Conservation (phyloP, 2,329 filamentous ascomycete species). For the Coleophoma crateriformis region DNA sequence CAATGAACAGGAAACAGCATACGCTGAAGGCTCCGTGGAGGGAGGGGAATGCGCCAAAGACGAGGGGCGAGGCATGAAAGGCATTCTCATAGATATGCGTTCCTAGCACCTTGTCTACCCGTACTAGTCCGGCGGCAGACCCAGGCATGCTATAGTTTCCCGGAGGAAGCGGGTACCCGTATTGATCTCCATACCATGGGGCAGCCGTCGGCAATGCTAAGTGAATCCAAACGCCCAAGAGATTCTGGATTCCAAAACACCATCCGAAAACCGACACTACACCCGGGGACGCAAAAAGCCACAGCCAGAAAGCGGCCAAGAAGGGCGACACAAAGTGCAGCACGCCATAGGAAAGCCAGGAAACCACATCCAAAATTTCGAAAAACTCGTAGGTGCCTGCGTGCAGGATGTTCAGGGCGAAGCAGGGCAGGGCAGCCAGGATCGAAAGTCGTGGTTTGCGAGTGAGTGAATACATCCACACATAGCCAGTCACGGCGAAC, state of each 20-base stretch:
- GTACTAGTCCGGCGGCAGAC: slow-evolving; percentile 80
- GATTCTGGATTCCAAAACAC: slow-evolving; percentile 87
- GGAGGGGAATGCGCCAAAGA: slow-evolving; percentile 90
- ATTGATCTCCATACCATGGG: slow-evolving; percentile 92
- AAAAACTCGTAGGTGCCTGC: slow-evolving; percentile 66
- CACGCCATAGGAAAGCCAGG: slow-evolving; percentile 91
- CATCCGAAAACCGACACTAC: slow-evolving; percentile 79
- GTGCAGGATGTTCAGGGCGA: slow-evolving; percentile 69
- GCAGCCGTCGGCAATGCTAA: slow-evolving; percentile 86
- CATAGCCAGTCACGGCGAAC: slow-evolving; percentile 14
- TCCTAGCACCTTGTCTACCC: slow-evolving; percentile 80
- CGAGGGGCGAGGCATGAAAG: slow-evolving; percentile 83
- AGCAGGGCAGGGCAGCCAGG: slow-evolving; percentile 17
- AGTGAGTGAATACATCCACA: slow-evolving; percentile 21
- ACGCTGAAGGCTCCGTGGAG: slow-evolving; percentile 92
- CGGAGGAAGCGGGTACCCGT: slow-evolving; percentile 67
- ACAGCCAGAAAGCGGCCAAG: slow-evolving; percentile 71
- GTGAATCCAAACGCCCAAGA: slow-evolving; percentile 80
- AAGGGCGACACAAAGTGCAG: slow-evolving; percentile 83
- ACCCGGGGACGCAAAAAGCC: slow-evolving; percentile 81
- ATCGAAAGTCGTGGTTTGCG: slow-evolving; percentile 17
- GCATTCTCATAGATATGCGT: slow-evolving; percentile 87
- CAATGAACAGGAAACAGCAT: slow-evolving; percentile 77
- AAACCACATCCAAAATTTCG: slow-evolving; percentile 19
- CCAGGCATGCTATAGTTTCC: slow-evolving; percentile 89